A percentile compares a stretch with the other conserved stretches of the same genome.
Conservation (phyloP, 2,329 filamentous ascomycete genomes). For the Helotiales sp. region DNA sequence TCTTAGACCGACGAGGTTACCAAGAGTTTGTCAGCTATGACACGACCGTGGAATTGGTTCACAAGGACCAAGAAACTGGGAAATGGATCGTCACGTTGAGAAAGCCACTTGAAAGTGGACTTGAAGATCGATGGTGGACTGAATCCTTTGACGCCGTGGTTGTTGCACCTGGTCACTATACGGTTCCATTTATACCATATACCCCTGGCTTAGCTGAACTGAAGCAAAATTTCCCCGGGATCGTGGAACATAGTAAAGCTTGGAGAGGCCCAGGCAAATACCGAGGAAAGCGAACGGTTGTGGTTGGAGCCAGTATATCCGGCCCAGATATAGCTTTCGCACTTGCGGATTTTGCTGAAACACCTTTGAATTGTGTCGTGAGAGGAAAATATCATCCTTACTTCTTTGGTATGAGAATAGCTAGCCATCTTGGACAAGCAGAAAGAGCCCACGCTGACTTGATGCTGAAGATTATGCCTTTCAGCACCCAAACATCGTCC, state of each 20-base stretch:
- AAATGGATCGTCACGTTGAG: slow-evolving; percentile 57
- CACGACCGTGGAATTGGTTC: slow-evolving; percentile 61
- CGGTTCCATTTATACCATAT: slow-evolving; percentile 61
- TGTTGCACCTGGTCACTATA: slow-evolving; percentile 68
- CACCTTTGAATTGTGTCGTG: slow-evolving; percentile 54
- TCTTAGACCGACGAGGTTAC: slow-evolving; percentile 55
- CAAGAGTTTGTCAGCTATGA: slow-evolving; percentile 52
- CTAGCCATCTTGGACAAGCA: too few species aligned
- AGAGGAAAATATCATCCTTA: slow-evolving; percentile 53
- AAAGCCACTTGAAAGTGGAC: slow-evolving; percentile 38
- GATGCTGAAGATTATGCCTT: too few species aligned
- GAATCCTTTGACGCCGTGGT: slow-evolving; percentile 67
- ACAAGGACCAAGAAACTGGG: slow-evolving; percentile 43
- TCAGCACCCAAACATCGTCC: slow-evolving; percentile 52
- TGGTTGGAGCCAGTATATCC: slow-evolving; percentile 65
- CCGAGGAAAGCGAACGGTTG: slow-evolving; percentile 51
- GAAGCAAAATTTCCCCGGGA: slow-evolving; percentile 52
- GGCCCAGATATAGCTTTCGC: slow-evolving; percentile 61
- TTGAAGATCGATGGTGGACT: slow-evolving; percentile 59
- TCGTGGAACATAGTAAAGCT: slow-evolving; percentile 69
- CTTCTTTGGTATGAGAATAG: too few species aligned
- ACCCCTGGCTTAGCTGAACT: slow-evolving; percentile 58
- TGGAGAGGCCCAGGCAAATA: slow-evolving; percentile 66
- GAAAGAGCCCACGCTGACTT: too few species aligned
- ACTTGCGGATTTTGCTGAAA: slow-evolving; percentile 45